phyloP scores from a whole-genome alignment of 2,329 filamentous ascomycete genomes.

The Nigrospora sphaerica region DNA sequence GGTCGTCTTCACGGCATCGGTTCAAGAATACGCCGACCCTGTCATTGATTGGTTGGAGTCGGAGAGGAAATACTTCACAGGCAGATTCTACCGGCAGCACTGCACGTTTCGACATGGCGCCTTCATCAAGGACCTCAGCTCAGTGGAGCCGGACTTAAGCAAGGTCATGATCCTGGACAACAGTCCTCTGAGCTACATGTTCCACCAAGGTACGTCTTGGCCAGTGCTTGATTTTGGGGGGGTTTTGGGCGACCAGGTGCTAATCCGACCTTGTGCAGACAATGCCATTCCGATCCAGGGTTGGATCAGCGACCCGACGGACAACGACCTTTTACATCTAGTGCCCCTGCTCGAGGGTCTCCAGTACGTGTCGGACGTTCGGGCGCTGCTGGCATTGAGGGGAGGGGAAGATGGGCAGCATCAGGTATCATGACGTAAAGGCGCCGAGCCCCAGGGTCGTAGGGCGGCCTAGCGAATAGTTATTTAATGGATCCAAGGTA shows the following conservation, averaged over 20 bases:
- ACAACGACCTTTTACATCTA: conserved; percentile 88
- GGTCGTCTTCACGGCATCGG: conserved; percentile 92
- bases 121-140: conserved; percentile 96
- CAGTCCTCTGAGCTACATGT: conserved; percentile 95
- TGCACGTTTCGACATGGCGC: conserved; percentile 93
- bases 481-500: conserved; percentile 1
- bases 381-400: conserved; percentile 80
- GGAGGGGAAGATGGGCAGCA: conserved; percentile 72
- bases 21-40: conserved; percentile 97
- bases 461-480: neutral
- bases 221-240: neutral
- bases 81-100: conserved; percentile 91
- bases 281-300: conserved; percentile 99
- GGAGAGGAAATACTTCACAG: conserved; percentile 93
- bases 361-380: conserved; percentile 94
- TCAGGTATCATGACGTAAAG: conserved; percentile 1
- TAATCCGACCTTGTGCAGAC: conserved; percentile 46
- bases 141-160: conserved; percentile 92
- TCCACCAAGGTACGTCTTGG: conserved; percentile 74
- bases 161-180: conserved; percentile 99
- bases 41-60: conserved; percentile 98
- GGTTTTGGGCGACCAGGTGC: too few relatives aligned
- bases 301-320: conserved; percentile 98
- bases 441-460: neutral
- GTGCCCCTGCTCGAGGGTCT: conserved; percentile 88